Evolutionary conservation across 805 yeast genomes (phyloP).

Genomic region (Spathaspora hagerdaliae): DNA sequence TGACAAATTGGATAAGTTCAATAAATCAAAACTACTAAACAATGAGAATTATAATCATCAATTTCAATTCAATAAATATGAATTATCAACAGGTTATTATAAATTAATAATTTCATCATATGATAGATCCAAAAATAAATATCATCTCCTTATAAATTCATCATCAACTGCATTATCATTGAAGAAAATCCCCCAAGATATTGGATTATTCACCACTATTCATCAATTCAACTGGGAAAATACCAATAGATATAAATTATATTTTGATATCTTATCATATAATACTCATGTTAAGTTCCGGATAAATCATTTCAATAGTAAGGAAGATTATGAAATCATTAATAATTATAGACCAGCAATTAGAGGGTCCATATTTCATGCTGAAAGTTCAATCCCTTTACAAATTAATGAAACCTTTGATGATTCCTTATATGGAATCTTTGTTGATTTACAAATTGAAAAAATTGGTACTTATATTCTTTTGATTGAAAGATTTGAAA

Average conservation of each 20-base stretch:
- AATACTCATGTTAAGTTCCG: constrained; percentile 21
- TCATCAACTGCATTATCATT: constrained; percentile 1
- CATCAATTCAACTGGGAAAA: constrained; percentile 33
- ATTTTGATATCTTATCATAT: constrained; percentile 18
- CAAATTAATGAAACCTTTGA: constrained; percentile 36
- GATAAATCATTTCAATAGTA: constrained; percentile 16
- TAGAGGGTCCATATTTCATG: constrained; percentile 41
- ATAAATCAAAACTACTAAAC: constrained; percentile 25
- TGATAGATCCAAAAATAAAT: constrained; percentile 25
- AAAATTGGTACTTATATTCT: constrained; percentile 31
- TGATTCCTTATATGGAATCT: constrained; percentile 42
- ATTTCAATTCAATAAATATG: constrained; percentile 15
- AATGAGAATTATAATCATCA: constrained; percentile 30
- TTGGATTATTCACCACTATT: constrained; percentile 5
- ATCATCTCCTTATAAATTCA: constrained; percentile 24
- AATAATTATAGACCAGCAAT: constrained; percentile 43
- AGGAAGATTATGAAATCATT: constrained; percentile 8
- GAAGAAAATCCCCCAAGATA: constrained; percentile 1
- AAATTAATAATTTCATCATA: constrained; percentile 46
- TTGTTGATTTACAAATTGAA: constrained; percentile 25
- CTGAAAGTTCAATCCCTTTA: constrained; percentile 22
- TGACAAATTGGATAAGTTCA: constrained; percentile 11
- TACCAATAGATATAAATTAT: constrained; percentile 34
- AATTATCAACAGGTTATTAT: constrained; percentile 34
- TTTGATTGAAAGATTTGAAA: constrained; percentile 47